A percentile compares a stretch with the other conserved stretches of the same genome.
Conservation (phyloP, 306 rosid genomes). For the Malus domestica region ASM211411v1 NC_041794.1:3502501-3503000, state of each 20-base stretch:
- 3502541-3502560: neutral
- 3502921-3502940: constrained; percentile 87
- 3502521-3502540: neutral
- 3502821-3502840: neutral
- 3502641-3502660: neutral
- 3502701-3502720: neutral
- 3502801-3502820: neutral
- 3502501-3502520: neutral
- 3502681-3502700: neutral
- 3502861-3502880: constrained; percentile 93
- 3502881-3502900: constrained; percentile 79
- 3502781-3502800: neutral
- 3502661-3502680: neutral
- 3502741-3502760: neutral
- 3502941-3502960: constrained; percentile 91
- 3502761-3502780: neutral
- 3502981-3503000: constrained; percentile 93
- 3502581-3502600: neutral
- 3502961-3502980: constrained; percentile 96
- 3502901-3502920: constrained; percentile 66
- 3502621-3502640: neutral
- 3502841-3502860: constrained; percentile 11
- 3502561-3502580: neutral
- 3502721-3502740: neutral
- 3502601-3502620: neutral